Evolutionary conservation across 2,329 filamentous ascomycete species (phyloP).

Genomic region (Thermothelomyces thermophilus): DNA sequence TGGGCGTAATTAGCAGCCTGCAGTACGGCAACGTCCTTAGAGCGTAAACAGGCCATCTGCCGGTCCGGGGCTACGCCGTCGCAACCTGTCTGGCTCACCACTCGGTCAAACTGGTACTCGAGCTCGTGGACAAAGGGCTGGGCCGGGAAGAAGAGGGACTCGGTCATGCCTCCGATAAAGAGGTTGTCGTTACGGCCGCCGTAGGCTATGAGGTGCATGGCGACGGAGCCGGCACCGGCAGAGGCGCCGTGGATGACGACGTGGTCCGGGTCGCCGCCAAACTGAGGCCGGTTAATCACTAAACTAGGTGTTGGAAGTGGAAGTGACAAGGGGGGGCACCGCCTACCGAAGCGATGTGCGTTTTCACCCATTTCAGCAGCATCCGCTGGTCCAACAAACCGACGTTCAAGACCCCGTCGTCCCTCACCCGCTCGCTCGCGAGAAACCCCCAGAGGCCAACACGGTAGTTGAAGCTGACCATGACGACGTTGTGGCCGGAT

Average conservation of each 20-base stretch:
- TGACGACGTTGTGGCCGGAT: constrained; percentile 42
- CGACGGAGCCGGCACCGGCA: constrained; percentile 53
- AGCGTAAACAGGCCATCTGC: constrained; percentile 39
- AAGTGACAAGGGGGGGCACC: background rate
- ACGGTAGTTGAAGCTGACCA: constrained; percentile 58
- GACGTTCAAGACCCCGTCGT: constrained; percentile 53
- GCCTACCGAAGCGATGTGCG: constrained; percentile 45
- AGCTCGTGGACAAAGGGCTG: constrained; percentile 39
- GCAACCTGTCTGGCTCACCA: constrained; percentile 34
- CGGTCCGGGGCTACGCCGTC: constrained; percentile 20
- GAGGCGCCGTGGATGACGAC: constrained; percentile 57
- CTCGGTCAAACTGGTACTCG: constrained; percentile 42
- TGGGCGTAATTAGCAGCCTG: constrained; percentile 37
- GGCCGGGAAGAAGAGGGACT: constrained; percentile 45
- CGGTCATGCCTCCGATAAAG: constrained; percentile 40
- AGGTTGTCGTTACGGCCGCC: constrained; percentile 39
- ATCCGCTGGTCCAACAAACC: constrained; percentile 59
- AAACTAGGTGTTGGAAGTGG: background rate
- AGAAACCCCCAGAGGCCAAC: constrained; percentile 59
- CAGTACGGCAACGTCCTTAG: constrained; percentile 29
- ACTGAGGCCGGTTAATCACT: constrained; percentile 28
- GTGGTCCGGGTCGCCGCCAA: constrained; percentile 52
- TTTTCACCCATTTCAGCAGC: constrained; percentile 54
- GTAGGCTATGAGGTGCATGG: constrained; percentile 43
- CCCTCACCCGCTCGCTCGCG: constrained; percentile 47